These are phyloP conservation scores for Moesziomyces aphidis DNA, from an alignment of 1,284 basidiomycete species.

Conservation along the genomic window DNA sequence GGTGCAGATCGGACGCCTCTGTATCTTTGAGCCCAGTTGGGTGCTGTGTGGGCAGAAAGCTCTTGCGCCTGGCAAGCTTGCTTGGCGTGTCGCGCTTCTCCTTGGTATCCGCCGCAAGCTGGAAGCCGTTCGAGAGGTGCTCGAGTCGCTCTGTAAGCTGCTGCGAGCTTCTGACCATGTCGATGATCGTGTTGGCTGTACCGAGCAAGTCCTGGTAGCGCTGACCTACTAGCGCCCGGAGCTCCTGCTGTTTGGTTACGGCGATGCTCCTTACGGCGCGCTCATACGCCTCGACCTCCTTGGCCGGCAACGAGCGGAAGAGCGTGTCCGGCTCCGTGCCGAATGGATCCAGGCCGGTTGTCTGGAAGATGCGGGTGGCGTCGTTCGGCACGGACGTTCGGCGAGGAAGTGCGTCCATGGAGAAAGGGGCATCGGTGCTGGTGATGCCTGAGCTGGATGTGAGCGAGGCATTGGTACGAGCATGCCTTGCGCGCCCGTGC, in stretches of 20 bases:
- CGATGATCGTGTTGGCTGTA: conserved; percentile 58
- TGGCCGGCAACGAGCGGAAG: conserved; percentile 37
- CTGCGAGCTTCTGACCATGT: conserved; percentile 50
- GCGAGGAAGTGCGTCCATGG: conserved; percentile 6
- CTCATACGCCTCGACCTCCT: conserved; percentile 48
- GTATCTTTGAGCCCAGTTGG: neutral
- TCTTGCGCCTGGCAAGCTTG: conserved; percentile 19
- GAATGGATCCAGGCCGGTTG: conserved; percentile 44
- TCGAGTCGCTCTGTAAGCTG: conserved; percentile 41
- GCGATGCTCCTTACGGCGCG: conserved; percentile 30
- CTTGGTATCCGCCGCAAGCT: conserved; percentile 7
- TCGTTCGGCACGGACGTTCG: conserved; percentile 20
- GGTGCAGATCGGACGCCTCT: conserved; percentile 18
- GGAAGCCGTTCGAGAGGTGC: conserved; percentile 23
- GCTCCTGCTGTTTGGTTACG: conserved; percentile 44
- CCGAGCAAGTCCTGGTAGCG: conserved; percentile 57
- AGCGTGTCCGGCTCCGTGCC: conserved; percentile 48
- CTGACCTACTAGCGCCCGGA: conserved; percentile 52
- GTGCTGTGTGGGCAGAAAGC: conserved; percentile 22
- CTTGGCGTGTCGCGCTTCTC: conserved; percentile 9
- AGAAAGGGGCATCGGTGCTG: conserved; percentile 7
- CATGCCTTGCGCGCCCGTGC: conserved; percentile 33
- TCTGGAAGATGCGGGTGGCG: conserved; percentile 32
- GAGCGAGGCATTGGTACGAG: conserved; percentile 44
- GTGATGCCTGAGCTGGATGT: conserved; percentile 28